Base-by-base conservation (phyloP, 1,139 yeast genomes). In the Debaryomyces subglobosus region DNA sequence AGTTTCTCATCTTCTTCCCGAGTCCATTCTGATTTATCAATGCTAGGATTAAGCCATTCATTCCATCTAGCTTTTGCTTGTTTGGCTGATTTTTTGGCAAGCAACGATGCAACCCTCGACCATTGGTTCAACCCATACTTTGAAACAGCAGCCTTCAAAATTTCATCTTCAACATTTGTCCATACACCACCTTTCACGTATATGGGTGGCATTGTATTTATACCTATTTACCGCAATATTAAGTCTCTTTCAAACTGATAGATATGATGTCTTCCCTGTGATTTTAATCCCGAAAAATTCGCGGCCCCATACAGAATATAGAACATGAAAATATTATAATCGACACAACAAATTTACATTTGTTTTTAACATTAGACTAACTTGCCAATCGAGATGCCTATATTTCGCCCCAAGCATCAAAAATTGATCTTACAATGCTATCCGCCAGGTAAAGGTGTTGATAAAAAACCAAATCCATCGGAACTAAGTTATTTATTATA, bases 21-120 rank as follows among this genome's bases (percentile, higher is more conserved):
- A 0, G 86, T 70, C 96, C 98, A 94, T 38, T 78, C 84, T 0
- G 69, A 53, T 55, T 84, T 83, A 57, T 79, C 74, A 46, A 91
- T 77, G 5, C 76, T 67, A 0, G 99, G 98, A 62, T 85, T 87
- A 39, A 94, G 70, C 82, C 88, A 91, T 62, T 94, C 97, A 49
- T 77, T 78, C 99, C 99, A 94, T 56, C 99, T 72, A 2, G 96
- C 90, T 59, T 91, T 90, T 53, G 96, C 95, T 65, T 94, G 98
- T 61, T 85, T 85, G 12, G 97, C 96, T 4, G 91, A 85, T 66
- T 92, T 94, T 62, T 87, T 84, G 12, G 91, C 87, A 36, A 94
- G 70, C 47, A 94, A 73, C 0, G 97, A 90, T 2, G 97, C 89
- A 4, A 94, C 95, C 45, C 97, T 81, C 6, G 94, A 82, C 99